phyloP scores from a whole-genome alignment of 2,329 filamentous ascomycete genomes.

The Pyricularia grisea region DNA sequence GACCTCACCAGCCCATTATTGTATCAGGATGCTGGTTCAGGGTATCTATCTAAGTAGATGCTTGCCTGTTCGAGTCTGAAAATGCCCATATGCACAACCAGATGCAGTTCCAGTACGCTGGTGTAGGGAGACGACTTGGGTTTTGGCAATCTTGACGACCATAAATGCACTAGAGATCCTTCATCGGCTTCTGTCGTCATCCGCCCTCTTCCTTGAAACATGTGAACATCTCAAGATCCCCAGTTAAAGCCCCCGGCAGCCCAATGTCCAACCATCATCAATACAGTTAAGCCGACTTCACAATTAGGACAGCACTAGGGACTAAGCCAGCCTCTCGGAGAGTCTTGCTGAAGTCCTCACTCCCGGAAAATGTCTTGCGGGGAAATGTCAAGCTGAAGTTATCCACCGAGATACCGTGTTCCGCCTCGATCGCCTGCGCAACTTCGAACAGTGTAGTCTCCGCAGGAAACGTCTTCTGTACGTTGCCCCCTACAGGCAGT shows the following conservation, averaged over 20 bases:
- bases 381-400: slow-evolving; percentile 85
- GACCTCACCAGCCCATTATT: neutral
- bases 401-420: slow-evolving; percentile 60
- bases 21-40: neutral
- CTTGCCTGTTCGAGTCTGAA: neutral
- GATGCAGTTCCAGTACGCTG: neutral
- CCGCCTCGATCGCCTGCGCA: slow-evolving; percentile 62
- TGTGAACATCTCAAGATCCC: neutral
- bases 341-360: slow-evolving; percentile 75
- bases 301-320: slow-evolving; percentile 70
- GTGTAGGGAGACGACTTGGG: neutral
- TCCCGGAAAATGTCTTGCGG: slow-evolving; percentile 63
- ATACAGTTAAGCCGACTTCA: slow-evolving; percentile 6
- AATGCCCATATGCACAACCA: neutral
- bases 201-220: neutral
- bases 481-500: slow-evolving; percentile 56
- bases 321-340: slow-evolving; percentile 86
- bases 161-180: neutral
- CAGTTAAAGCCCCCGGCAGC: neutral
- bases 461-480: slow-evolving; percentile 80
- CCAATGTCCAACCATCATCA: neutral
- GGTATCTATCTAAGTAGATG: neutral
- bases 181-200: neutral
- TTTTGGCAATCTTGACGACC: neutral
- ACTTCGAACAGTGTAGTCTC: slow-evolving; percentile 93